A percentile compares a stretch with the other conserved stretches of the same genome.
Evolutionary conservation across 768 basidiomycete genomes (phyloP).

Genomic region (Pholiota conissans): DNA sequence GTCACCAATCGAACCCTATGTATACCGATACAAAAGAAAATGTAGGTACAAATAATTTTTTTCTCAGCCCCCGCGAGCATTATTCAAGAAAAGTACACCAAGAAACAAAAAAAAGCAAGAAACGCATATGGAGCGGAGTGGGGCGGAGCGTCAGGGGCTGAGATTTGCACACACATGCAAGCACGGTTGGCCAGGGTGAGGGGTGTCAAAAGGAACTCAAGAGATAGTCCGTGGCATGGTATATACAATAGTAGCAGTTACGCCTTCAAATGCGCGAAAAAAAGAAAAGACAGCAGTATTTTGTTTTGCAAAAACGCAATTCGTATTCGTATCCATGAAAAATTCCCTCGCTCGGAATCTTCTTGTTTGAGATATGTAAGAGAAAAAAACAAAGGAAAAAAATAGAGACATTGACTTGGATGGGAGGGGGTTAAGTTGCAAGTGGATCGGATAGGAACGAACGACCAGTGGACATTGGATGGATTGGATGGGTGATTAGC

Average conservation of each 20-base stretch:
- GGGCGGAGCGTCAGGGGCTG: neutral
- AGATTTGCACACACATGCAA: neutral
- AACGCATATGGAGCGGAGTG: neutral
- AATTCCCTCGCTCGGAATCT: neutral
- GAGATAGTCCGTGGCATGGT: neutral
- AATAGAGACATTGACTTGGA: neutral
- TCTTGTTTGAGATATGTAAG: neutral
- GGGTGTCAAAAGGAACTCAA: neutral
- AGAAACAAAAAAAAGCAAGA: neutral
- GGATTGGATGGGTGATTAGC: neutral
- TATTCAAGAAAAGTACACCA: no score
- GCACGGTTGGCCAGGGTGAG: no score
- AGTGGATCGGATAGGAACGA: conserved; percentile 1
- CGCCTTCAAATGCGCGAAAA: neutral
- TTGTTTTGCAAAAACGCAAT: neutral
- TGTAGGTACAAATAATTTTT: neutral
- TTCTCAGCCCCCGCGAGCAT: neutral
- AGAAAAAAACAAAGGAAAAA: neutral
- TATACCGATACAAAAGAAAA: neutral
- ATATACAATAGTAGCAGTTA: neutral
- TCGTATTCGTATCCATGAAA: neutral
- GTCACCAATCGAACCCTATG: no score
- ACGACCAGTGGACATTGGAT: neutral
- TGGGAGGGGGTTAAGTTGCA: neutral
- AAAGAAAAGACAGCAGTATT: neutral